Percentiles rank a stretch among this genome's conserved stretches.
Evolutionary conservation across 495 filamentous ascomycete genomes (phyloP).

Genomic region (Sphaerosporella brunnea): DNA sequence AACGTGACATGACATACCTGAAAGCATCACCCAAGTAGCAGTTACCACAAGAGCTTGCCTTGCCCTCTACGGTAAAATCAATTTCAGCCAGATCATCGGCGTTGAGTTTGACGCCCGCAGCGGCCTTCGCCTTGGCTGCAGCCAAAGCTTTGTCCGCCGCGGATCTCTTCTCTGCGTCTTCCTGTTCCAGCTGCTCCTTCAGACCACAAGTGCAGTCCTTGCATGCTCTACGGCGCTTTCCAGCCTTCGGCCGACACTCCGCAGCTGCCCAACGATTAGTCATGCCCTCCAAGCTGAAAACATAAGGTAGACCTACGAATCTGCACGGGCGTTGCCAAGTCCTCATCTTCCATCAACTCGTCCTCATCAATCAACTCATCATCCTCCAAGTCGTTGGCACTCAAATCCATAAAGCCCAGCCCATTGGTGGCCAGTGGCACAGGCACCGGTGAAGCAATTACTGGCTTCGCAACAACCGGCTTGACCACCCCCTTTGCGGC

Average conservation of each 20-base stretch:
- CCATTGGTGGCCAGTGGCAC: conserved; percentile 30
- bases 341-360: conserved; percentile 62
- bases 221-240: conserved; percentile 78
- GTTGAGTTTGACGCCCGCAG: conserved; percentile 47
- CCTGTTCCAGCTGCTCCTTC: conserved; percentile 55
- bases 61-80: conserved; percentile 91
- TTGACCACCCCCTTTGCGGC: conserved; percentile 23
- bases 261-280: too few species aligned
- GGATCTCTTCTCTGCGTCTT: conserved; percentile 53
- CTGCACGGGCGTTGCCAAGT: conserved; percentile 50
- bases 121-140: conserved; percentile 35
- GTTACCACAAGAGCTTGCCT: conserved; percentile 81
- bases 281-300: too few species aligned
- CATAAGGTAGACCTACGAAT: conserved; percentile 46
- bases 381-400: conserved; percentile 45
- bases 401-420: conserved; percentile 56
- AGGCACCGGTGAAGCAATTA: conserved; percentile 5
- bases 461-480: conserved; percentile 16
- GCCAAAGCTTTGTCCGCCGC: conserved; percentile 43
- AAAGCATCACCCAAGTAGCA: conserved; percentile 87
- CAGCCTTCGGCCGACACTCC: conserved; percentile 64
- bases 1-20: conserved; percentile 39
- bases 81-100: conserved; percentile 67
- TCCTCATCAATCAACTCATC: conserved; percentile 80
- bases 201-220: conserved; percentile 97